Evolutionary conservation across 2,329 filamentous ascomycete species (phyloP), one percentile per base, ranked within the genome.

Genomic region (Sarocladium strictum): DNA sequence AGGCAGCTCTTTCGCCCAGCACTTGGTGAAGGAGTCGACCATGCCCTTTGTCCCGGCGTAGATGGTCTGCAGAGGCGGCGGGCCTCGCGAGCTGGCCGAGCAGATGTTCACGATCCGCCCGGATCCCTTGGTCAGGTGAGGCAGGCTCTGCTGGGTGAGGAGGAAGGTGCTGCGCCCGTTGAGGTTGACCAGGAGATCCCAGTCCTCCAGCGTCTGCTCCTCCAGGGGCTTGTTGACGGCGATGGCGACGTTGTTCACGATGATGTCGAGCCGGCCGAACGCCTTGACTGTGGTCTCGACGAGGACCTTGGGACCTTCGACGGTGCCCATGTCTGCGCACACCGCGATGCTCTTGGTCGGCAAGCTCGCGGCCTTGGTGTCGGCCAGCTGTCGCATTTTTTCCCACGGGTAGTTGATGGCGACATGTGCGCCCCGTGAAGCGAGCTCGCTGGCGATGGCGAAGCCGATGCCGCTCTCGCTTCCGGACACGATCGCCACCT

Each of bases 11-110:
- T 71, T 73, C 9, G 67, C 67, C 61, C 75, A 76, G 38, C 67
- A 67, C 23, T 67, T 63, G 1, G 75, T 78, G 54, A 77, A 75
- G 2, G 67, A 68, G 57, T 77, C 75, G 1, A 76, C 66, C 72
- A 76, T 76, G n/a, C 72, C 73, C 60, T 78, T 78, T 9, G 72
- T 76, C 0, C 74, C 74, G 3, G 73, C 72, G 59, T 78, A 78
- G 56, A 78, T 73, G n/a, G 72, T 76, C 58, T 43, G 60, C 10
- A 69, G 54, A 6, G 69, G 69, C 65, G 65, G 15, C 58, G 68
- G 5, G 67, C 40, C 40, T 62, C 27, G 69, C 62, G 14, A 67
- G 68, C 32, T 71, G 66, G 40, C 40, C 54, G 66, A 70, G 26
- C 62, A 66, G 49, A 77, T 73, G 56, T 76, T 76, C 59, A 77